These are phyloP conservation scores for Chloranthus sessilifolius DNA, from an alignment of 164 flowering plant genomes.

Conservation along the genomic window DNA sequence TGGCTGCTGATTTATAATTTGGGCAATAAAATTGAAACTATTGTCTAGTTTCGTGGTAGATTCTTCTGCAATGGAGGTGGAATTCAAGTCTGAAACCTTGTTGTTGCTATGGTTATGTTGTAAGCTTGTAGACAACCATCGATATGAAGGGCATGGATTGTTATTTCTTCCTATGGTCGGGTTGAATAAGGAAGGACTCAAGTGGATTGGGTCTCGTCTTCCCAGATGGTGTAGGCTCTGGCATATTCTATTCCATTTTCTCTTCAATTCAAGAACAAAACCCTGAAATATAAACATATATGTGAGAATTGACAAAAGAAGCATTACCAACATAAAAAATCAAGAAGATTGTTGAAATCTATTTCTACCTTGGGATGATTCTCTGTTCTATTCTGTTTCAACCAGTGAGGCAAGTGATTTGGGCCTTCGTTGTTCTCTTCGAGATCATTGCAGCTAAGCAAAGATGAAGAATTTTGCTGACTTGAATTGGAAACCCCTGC, in stretches of 20 bases:
- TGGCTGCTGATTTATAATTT: slow-evolving; percentile 46
- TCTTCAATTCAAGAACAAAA: slow-evolving; percentile 45
- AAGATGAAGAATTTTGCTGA: slow-evolving; percentile 26
- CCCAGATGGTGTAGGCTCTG: slow-evolving; percentile 44
- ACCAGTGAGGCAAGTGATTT: slow-evolving; percentile 57
- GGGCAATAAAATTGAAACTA: slow-evolving; percentile 19
- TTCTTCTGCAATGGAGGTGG: slow-evolving; percentile 41
- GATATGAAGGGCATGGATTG: slow-evolving; percentile 21
- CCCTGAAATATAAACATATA: slow-evolving; percentile 33
- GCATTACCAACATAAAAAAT: neutral
- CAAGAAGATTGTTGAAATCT: neutral
- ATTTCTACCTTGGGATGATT: slow-evolving; percentile 39
- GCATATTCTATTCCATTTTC: slow-evolving; percentile 69
- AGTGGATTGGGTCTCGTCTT: slow-evolving; percentile 23
- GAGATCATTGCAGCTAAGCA: slow-evolving; percentile 10
- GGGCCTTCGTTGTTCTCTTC: slow-evolving; percentile 23
- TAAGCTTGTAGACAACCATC: slow-evolving; percentile 33
- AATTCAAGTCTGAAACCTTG: slow-evolving; percentile 28
- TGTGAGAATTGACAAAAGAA: neutral
- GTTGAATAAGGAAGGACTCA: slow-evolving; percentile 19
- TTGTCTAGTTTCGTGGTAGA: slow-evolving; percentile 18
- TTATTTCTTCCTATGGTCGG: slow-evolving; percentile 26
- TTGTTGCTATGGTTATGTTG: slow-evolving; percentile 23
- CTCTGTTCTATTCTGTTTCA: slow-evolving; percentile 34
- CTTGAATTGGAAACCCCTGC: slow-evolving; percentile 37